phyloP scores from a whole-genome alignment of 108 stramenopile species.

The Cyclotella choctawhatcheeana region DNA sequence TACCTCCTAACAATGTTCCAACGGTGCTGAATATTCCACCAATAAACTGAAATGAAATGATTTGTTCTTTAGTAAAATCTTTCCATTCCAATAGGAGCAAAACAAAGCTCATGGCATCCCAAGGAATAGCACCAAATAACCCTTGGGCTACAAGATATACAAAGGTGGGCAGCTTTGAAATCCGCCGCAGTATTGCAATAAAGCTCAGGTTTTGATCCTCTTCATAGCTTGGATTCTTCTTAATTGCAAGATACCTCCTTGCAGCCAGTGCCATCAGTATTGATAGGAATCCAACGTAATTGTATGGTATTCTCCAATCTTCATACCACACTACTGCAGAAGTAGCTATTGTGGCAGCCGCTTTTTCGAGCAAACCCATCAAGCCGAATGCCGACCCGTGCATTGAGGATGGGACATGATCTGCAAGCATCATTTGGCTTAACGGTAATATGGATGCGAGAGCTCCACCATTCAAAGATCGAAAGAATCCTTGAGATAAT shows the following conservation, averaged over 20 bases:
- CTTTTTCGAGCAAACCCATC: constrained; percentile 55
- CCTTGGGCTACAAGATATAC: constrained; percentile 61
- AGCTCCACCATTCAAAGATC: constrained; percentile 47
- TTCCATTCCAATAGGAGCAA: constrained; percentile 60
- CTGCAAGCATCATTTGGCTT: constrained; percentile 58
- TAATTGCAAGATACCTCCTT: constrained; percentile 20
- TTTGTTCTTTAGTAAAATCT: constrained; percentile 55
- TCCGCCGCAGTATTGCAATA: constrained; percentile 46
- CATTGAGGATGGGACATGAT: constrained; percentile 35
- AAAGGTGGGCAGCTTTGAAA: constrained; percentile 53
- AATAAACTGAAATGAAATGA: constrained; percentile 54
- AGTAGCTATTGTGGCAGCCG: constrained; percentile 53
- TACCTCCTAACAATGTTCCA: constrained; percentile 54
- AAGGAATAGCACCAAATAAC: constrained; percentile 56
- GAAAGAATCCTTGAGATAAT: constrained; percentile 44
- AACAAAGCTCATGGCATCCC: constrained; percentile 68
- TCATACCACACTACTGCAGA: constrained; percentile 47
- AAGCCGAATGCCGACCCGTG: constrained; percentile 56
- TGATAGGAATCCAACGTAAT: constrained; percentile 44
- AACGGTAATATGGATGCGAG: constrained; percentile 60
- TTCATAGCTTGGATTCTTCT: neutral
- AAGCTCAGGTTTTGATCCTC: constrained; percentile 30
- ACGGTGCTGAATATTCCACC: constrained; percentile 39
- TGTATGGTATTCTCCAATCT: constrained; percentile 54
- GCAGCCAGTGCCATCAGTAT: constrained; percentile 36